Evolutionary conservation across 2,329 filamentous ascomycete species (phyloP).

Genomic region (Penicillium brasilianum): DNA sequence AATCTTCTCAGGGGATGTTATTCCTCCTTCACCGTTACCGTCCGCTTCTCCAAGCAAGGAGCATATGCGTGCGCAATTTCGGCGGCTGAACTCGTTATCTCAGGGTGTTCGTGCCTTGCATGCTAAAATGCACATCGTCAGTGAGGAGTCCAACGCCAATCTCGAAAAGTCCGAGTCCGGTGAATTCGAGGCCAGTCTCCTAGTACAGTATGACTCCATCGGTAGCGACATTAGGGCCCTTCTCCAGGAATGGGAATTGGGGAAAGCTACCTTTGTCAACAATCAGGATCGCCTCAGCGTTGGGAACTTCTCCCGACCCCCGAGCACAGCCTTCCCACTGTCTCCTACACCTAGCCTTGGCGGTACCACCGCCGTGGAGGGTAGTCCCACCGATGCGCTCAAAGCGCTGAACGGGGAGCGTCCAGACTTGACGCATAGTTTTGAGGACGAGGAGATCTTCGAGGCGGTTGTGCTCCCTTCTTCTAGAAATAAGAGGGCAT

Average conservation of each 20-base stretch:
- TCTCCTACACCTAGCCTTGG: conserved; percentile 54
- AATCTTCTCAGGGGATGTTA: conserved; percentile 44
- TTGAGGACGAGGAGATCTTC: conserved; percentile 76
- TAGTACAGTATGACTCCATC: conserved; percentile 93
- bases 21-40: conserved; percentile 61
- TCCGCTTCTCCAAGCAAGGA: conserved; percentile 77
- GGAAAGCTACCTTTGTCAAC: conserved; percentile 78
- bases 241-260: conserved; percentile 84
- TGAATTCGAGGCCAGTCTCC: conserved; percentile 77
- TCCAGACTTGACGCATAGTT: conserved; percentile 35
- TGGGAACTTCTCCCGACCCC: conserved; percentile 61
- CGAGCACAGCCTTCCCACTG: conserved; percentile 51
- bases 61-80: conserved; percentile 81
- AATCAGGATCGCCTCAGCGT: conserved; percentile 81
- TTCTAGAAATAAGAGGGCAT: conserved; percentile 64
- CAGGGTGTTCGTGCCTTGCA: conserved; percentile 90
- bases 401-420: conserved; percentile 76
- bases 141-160: conserved; percentile 83
- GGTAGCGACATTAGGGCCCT: conserved; percentile 82
- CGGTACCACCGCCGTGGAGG: conserved; percentile 57
- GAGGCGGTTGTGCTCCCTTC: conserved; percentile 83
- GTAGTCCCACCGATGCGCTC: conserved; percentile 71
- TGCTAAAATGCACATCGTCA: conserved; percentile 88
- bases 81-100: conserved; percentile 85
- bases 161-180: conserved; percentile 72